These are phyloP conservation scores for Phytophthora megakarya DNA, from an alignment of 352 stramenopile genomes.

Conservation along the genomic window DNA sequence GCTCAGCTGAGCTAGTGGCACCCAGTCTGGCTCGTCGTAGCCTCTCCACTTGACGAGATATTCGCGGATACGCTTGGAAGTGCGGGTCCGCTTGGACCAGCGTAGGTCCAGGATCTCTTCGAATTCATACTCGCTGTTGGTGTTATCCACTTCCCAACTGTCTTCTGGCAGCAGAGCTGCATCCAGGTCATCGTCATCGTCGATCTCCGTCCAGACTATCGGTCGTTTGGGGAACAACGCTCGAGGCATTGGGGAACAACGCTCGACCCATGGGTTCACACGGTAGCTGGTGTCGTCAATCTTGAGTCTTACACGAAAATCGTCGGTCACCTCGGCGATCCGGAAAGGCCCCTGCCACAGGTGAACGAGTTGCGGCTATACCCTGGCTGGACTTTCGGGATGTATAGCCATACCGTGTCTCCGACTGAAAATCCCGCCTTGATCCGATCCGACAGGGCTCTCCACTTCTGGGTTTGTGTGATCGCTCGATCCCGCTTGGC, in stretches of 20 bases:
- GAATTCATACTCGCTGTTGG: background rate
- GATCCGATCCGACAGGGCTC: background rate
- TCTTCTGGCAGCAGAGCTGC: background rate
- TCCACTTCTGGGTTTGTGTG: background rate
- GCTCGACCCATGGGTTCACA: background rate
- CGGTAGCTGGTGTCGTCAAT: background rate
- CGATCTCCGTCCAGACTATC: background rate
- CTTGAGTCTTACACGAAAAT: background rate
- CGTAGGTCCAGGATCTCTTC: background rate
- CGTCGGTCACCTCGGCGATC: background rate
- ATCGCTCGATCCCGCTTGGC: too few species aligned
- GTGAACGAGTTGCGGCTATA: background rate
- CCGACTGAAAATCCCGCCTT: background rate
- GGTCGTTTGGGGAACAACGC: background rate
- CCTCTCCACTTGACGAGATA: slow-evolving; percentile 10
- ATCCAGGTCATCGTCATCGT: slow-evolving; percentile 1
- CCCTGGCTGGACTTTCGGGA: background rate
- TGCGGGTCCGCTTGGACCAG: background rate
- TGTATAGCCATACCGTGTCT: background rate
- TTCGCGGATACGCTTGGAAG: background rate
- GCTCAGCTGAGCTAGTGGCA: background rate
- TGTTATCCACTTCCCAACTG: background rate
- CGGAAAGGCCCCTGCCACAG: background rate
- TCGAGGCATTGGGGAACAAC: background rate
- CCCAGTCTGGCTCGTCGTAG: background rate